Conservation (phyloP, 2,329 filamentous ascomycete genomes). For the Lecanicillium sp. region DNA sequence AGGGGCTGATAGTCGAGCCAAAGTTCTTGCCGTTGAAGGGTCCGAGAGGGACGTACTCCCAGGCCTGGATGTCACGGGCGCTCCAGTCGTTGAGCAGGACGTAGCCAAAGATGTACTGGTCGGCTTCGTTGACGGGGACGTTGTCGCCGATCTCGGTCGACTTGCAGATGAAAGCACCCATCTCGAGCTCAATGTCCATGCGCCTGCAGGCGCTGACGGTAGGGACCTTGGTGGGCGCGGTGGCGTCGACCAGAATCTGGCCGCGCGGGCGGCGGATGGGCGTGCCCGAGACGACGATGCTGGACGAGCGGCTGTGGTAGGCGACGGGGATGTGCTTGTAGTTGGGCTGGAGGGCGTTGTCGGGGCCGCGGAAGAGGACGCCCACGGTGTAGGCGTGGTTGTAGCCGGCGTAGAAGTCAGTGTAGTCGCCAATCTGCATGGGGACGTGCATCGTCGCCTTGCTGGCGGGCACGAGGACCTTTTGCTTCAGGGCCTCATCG, state of each 20-base stretch:
- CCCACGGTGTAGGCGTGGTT: constrained; percentile 70
- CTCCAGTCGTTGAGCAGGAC: constrained; percentile 62
- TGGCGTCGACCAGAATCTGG: constrained; percentile 54
- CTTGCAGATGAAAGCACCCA: constrained; percentile 67
- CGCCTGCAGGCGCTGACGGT: constrained; percentile 54
- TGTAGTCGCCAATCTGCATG: constrained; percentile 74
- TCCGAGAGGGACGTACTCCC: constrained; percentile 57
- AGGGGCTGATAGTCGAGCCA: constrained; percentile 54
- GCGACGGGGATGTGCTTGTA: constrained; percentile 76
- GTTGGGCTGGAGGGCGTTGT: constrained; percentile 72
- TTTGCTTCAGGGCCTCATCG: constrained; percentile 26
- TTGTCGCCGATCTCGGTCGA: constrained; percentile 62
- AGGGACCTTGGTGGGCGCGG: constrained; percentile 45
- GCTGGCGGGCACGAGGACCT: constrained; percentile 24
- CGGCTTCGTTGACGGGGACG: constrained; percentile 59
- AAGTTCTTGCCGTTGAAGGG: constrained; percentile 59
- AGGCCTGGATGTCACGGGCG: constrained; percentile 54
- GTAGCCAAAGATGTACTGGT: constrained; percentile 65
- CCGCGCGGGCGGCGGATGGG: constrained; percentile 66
- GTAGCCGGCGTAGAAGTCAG: constrained; percentile 76
- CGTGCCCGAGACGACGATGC: constrained; percentile 68
- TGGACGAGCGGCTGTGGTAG: constrained; percentile 74
- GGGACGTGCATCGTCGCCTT: constrained; percentile 65
- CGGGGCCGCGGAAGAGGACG: constrained; percentile 64
- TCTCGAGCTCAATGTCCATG: constrained; percentile 72